Evolutionary conservation across 1,284 basidiomycete species (phyloP), one percentile per base, ranked within the genome.

Genomic region (Apiotrichum montevideense): DNA sequence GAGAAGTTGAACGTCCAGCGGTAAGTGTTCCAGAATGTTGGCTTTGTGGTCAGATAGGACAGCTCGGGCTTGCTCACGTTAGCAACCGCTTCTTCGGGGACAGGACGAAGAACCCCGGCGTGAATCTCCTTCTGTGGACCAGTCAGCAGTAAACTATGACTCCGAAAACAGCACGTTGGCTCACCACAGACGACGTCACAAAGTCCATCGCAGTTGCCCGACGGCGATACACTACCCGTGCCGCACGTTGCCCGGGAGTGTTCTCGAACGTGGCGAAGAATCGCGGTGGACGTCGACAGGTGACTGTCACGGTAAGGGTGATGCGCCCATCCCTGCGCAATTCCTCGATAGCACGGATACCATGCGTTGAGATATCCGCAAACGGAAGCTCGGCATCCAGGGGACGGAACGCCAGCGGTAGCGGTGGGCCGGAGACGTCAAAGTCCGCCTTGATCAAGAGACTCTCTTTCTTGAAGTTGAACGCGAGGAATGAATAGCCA

Each of bases 121-220:
- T 69, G 48, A 5, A 57, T 53, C 56, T 75, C 73, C 9, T 50
- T 44, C 71, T 73, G 37, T 6, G 5, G 29, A 47, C 59, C 42
- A 67, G 56, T 47, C 33, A 2, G 15, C 8, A 7, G 35, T 21
- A 21, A 21, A 21, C 2, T 3, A 10, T 29, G 21, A 21, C 21
- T 21, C 21, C 21, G 21, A 21, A 21, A 21, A 21, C 4, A 10
- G 15, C 15, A 47, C 13, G 37, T 7, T 8, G 13, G 37, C 49
- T 34, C 45, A 59, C 56, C 13, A 56, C 62, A 39, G 39, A 63
- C 58, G 39, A 62, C 39, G n/a, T 49, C 4, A 63, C 57, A 59
- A 76, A 76, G 55, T 74, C 72, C 65, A 74, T 66, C 3, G 66
- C 68, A 0, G 74, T 76, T 1, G 68, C 71, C n/a, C 73, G 61